Conservation (phyloP, 1,139 yeast genomes). For the Williopsis jadinii region DNA sequence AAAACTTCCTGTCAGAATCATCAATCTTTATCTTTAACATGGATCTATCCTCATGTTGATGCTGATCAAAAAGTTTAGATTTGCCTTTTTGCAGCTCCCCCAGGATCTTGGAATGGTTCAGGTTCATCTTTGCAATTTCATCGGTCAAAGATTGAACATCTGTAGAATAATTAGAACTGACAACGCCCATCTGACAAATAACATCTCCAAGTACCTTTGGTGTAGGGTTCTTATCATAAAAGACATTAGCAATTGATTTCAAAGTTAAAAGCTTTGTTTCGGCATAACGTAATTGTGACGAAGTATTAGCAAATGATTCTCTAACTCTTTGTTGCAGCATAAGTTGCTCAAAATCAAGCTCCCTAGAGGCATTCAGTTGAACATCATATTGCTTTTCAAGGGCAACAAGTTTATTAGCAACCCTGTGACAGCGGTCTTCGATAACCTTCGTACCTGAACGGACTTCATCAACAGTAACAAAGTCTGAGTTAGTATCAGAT, state of each 20-base stretch:
- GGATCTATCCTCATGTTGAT: conserved; percentile 8
- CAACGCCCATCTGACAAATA: conserved; percentile 9
- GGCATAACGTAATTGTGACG: conserved; percentile 11
- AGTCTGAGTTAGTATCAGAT: neutral
- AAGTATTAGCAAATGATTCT: conserved; percentile 5
- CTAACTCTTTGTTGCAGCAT: conserved; percentile 15
- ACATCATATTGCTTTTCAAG: conserved; percentile 8
- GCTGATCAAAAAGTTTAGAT: conserved; percentile 1
- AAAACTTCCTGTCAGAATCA: conserved; percentile 20
- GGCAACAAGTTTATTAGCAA: conserved; percentile 8
- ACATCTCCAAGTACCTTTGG: conserved; percentile 11
- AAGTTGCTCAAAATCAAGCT: conserved; percentile 2
- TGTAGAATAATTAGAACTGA: conserved; percentile 13
- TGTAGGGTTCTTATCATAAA: conserved; percentile 6
- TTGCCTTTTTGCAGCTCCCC: conserved; percentile 6
- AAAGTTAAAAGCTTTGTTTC: conserved; percentile 14
- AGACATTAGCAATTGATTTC: conserved; percentile 14
- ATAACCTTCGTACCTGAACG: neutral
- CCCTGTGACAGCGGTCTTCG: conserved; percentile 3
- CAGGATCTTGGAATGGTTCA: conserved; percentile 15
- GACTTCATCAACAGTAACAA: neutral
- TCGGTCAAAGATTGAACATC: conserved; percentile 13
- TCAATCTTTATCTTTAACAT: conserved; percentile 19
- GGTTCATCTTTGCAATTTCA: conserved; percentile 16
- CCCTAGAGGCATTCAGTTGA: conserved; percentile 9